Evolutionary conservation across 306 rosid species (phyloP), one percentile per base, ranked within the genome.

Genomic region (Benincasa hispida): DNA sequence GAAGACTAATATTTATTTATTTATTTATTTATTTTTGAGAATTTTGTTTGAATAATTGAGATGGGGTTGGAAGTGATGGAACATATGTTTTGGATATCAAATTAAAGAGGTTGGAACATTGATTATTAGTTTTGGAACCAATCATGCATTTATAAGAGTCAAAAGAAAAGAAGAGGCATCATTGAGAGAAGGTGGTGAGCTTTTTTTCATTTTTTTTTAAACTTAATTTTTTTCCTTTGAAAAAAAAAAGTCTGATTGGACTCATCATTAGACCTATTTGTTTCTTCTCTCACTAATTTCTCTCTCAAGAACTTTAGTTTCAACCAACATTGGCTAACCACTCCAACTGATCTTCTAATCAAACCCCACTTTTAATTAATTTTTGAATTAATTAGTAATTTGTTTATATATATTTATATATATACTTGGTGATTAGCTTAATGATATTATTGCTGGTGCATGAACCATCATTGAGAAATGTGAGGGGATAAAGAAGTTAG

Each of bases 321-420:
- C 82, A 67, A 67, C 80, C 7, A 57, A 57, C 68, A 22, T 50
- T 74, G 56, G 17, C 78, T 59, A 74, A 85, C 86, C 67, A 85
- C 84, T 68, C 80, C 84, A 82, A 85, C 81, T 59, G 61, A 57
- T 60, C 39, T 18, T 30, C 24, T 34, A 66, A 39, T 63, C 47
- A n/a, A 42, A 15, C 10, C 55, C 75, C 55, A 68, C 55, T 9
- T 10, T 9, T 4, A 1, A 13, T 67, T 41, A 67, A 4, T 21
- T 50, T 67, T 67, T 39, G 5, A 68, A 21, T 68, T 68, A 68
- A 68, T 39, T 2, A 68, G 22, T 30, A 32, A 17, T 17, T 62
- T 62, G 12, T 41, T 68, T 68, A 41, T 10, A 41, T 1, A 17
- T 5, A 50, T 12, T 17, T 48, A 42, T 42, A n/a, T 10, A 39